Evolutionary conservation across 441 rosid genomes (phyloP).

Genomic region (Corymbia citriodora): DNA sequence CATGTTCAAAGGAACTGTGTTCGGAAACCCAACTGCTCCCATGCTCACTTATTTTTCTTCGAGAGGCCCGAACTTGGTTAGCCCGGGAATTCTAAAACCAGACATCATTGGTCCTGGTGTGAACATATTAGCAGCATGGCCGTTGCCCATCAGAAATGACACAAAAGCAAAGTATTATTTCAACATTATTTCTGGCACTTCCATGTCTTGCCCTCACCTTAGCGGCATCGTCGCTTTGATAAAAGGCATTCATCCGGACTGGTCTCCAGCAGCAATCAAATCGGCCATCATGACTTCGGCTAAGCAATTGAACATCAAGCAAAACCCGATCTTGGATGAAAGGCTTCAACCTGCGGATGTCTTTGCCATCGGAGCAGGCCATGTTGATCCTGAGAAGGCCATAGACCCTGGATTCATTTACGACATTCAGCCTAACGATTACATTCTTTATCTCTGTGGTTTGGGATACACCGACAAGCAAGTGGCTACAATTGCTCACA

Average conservation of each 20-base stretch:
- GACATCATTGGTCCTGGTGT: constrained; percentile 42
- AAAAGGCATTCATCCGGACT: constrained; percentile 26
- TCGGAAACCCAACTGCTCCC: constrained; percentile 28
- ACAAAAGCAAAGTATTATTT: constrained; percentile 20
- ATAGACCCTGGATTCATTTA: constrained; percentile 46
- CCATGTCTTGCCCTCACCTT: constrained; percentile 44
- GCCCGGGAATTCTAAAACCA: constrained; percentile 46
- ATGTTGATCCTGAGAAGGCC: constrained; percentile 46
- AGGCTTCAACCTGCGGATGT: constrained; percentile 21
- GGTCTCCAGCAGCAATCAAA: constrained; percentile 43
- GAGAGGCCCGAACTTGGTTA: constrained; percentile 33
- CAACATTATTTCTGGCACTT: constrained; percentile 30
- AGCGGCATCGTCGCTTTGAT: constrained; percentile 27
- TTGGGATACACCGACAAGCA: constrained; percentile 27
- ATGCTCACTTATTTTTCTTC: constrained; percentile 38
- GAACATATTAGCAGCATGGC: constrained; percentile 47
- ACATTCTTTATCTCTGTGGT: constrained; percentile 56
- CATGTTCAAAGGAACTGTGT: constrained; percentile 35
- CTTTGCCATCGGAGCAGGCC: constrained; percentile 47
- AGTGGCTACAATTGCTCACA: constrained; percentile 19
- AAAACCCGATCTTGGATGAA: constrained; percentile 27
- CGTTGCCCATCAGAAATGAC: constrained; percentile 24
- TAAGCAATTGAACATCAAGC: constrained; percentile 15
- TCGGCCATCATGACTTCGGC: constrained; percentile 40
- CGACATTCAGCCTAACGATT: constrained; percentile 41